These are phyloP conservation scores for Pilatotrama ljubarskyi DNA, from an alignment of 768 basidiomycete genomes.

Conservation along the genomic window DNA sequence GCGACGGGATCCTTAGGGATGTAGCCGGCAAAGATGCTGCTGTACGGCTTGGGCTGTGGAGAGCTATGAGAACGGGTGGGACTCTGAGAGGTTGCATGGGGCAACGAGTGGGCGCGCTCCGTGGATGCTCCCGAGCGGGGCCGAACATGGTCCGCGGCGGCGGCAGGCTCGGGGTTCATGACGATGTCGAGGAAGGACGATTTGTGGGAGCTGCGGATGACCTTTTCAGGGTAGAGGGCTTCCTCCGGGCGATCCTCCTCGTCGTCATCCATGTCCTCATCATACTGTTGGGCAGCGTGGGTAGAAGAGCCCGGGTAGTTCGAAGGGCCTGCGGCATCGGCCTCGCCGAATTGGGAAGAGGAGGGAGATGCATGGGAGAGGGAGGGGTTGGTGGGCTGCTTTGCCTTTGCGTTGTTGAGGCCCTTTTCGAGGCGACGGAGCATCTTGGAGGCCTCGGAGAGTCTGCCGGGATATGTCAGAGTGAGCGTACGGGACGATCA, in stretches of 20 bases:
- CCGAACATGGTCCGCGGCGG: constrained; percentile 32
- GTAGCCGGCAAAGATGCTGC: constrained; percentile 3
- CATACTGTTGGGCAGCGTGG: constrained; percentile 45
- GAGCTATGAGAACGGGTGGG: constrained; percentile 15
- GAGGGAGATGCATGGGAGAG: constrained; percentile 36
- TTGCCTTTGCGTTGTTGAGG: constrained; percentile 73
- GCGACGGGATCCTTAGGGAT: constrained; percentile 61
- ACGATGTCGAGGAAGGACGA: constrained; percentile 85
- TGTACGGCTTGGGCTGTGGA: constrained; percentile 17
- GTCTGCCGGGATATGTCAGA: constrained; percentile 40
- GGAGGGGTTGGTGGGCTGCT: constrained; percentile 44
- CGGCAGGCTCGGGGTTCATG: constrained; percentile 63
- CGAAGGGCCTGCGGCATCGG: constrained; percentile 25
- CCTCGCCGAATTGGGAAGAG: constrained; percentile 25
- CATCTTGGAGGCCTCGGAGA: constrained; percentile 90
- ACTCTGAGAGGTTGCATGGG: constrained; percentile 13
- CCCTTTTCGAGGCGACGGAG: constrained; percentile 84
- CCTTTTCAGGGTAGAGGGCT: constrained; percentile 67
- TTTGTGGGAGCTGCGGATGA: constrained; percentile 68
- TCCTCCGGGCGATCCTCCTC: constrained; percentile 62
- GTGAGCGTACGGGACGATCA: constrained; percentile 12
- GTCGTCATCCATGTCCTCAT: constrained; percentile 63
- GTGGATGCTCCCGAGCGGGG: constrained; percentile 24
- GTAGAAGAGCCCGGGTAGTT: constrained; percentile 39
- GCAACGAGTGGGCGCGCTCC: constrained; percentile 27